Base-by-base conservation (phyloP, 139 green algal genomes). In the Closterium sp. region DNA sequence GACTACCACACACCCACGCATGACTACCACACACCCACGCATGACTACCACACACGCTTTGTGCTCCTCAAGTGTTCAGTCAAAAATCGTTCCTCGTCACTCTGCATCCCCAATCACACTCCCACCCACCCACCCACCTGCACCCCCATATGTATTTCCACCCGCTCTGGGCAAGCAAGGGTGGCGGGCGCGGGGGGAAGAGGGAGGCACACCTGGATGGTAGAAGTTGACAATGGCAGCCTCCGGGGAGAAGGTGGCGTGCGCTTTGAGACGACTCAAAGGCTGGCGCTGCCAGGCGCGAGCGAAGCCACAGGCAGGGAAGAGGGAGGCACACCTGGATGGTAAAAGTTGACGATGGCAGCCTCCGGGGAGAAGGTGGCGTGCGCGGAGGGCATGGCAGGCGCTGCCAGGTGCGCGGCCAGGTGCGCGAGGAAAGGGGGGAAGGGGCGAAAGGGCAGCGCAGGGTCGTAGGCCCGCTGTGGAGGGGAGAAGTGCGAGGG, bases 201-300 rank as follows among this genome's bases (percentile, higher is more conserved):
- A 70, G 11, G 5, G 45, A 24, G 62, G 62, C 62, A 79, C 9
- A 93, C 90, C 90, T 34, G 42, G 45, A 28, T 91, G 30, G 70
- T 94, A 94, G 45, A 93, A 99, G 90, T 99, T 99, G 24, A 99
- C 94, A 2, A 99, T 92, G 0, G 97, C 97, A 2, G 96, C 97
- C 94, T 99, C 96, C 0, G 97, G 97, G 19, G 70, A 22, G 42
- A 97, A 98, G 1, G 24, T 29, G 85, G 9, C n/a, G 24, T 87
- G 85, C 9, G 28, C 22, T n/a, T n/a, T n/a, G n/a, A 9, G n/a
- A 29, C 6, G n/a, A 45, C 73, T 13, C 42, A 62, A 94, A 34
- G 34, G 91, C 89, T 31, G 92, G 85, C 3, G 31, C 11, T 0
- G 92, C 89, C 84, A 95, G 92, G 50, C 85, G 50, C 7, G 27